Conservation (phyloP, 345 rosid species). For the Turnera subulata region DNA sequence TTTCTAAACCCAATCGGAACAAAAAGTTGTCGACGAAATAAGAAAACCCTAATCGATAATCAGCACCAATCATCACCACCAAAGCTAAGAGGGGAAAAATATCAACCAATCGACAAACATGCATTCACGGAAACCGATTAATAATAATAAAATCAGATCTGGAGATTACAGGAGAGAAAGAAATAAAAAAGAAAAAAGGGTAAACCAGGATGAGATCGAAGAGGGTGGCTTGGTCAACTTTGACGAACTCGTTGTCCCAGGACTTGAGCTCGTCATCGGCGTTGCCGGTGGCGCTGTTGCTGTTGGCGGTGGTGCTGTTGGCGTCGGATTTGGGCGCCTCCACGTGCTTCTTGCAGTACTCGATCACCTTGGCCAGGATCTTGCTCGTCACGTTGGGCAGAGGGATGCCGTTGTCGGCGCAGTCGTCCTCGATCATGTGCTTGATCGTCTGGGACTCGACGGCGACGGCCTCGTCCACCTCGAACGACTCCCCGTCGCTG, state of each 20-base stretch:
- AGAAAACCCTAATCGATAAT: too few relatives aligned
- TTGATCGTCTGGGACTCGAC: conserved; percentile 27
- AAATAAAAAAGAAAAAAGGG: background rate
- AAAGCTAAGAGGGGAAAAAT: too few relatives aligned
- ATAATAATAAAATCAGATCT: background rate
- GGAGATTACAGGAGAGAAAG: background rate
- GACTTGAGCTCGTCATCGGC: conserved; percentile 14
- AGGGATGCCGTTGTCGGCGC: conserved; percentile 24
- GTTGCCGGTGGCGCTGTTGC: background rate
- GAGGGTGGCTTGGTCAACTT: conserved; percentile 25
- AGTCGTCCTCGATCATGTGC: conserved; percentile 23
- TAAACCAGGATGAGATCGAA: conserved; percentile 28
- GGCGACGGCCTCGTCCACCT: conserved; percentile 22
- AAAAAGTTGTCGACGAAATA: too few relatives aligned
- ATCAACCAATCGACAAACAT: too few relatives aligned
- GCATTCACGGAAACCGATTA: background rate
- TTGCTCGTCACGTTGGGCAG: conserved; percentile 26
- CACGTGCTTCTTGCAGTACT: conserved; percentile 34
- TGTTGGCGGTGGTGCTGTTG: background rate
- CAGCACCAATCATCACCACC: too few relatives aligned
- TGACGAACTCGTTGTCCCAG: conserved; percentile 31
- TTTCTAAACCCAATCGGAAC: too few relatives aligned
- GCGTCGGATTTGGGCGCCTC: conserved; percentile 5
- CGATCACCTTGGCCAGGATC: conserved; percentile 28
- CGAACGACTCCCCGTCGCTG: conserved; percentile 18